phyloP scores from a whole-genome alignment of 2,329 filamentous ascomycete species.

The Pseudopyrenochaeta lycopersici region DNA sequence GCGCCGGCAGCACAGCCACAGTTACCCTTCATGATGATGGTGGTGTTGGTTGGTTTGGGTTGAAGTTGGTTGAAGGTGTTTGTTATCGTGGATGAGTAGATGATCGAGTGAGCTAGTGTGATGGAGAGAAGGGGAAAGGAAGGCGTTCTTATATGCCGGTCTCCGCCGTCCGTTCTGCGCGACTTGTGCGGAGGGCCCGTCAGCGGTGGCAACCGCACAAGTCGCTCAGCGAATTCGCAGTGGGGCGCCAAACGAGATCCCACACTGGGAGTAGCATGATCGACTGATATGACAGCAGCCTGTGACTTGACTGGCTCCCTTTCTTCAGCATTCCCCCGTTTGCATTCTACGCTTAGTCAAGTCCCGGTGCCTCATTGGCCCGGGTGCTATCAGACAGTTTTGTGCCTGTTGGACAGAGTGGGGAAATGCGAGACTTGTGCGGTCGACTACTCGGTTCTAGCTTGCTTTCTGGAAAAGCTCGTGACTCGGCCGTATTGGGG shows the following conservation, averaged over 20 bases:
- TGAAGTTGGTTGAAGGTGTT: background rate
- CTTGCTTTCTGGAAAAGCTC: background rate
- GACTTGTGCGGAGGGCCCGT: conserved; percentile 16
- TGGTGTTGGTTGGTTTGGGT: background rate
- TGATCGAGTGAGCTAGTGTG: background rate
- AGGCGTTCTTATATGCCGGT: conserved; percentile 9
- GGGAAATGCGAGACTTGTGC: conserved; percentile 9
- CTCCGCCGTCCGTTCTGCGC: conserved; percentile 9
- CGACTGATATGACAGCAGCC: background rate
- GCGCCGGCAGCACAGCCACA: conserved; percentile 33
- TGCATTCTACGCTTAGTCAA: background rate
- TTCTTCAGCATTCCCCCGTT: background rate
- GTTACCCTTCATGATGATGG: conserved; percentile 28
- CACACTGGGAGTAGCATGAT: background rate
- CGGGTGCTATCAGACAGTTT: background rate
- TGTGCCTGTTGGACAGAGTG: conserved; percentile 1
- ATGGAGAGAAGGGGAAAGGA: background rate
- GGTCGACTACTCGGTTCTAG: conserved; percentile 3
- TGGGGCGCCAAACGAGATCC: background rate
- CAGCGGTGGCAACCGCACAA: background rate
- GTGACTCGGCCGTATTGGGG: background rate
- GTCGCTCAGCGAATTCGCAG: background rate
- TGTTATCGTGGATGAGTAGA: background rate
- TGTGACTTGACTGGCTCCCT: background rate
- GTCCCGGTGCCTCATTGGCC: background rate